These are phyloP conservation scores for Neurospora sp. DNA, from an alignment of 495 filamentous ascomycete genomes.

Conservation along the genomic window DNA sequence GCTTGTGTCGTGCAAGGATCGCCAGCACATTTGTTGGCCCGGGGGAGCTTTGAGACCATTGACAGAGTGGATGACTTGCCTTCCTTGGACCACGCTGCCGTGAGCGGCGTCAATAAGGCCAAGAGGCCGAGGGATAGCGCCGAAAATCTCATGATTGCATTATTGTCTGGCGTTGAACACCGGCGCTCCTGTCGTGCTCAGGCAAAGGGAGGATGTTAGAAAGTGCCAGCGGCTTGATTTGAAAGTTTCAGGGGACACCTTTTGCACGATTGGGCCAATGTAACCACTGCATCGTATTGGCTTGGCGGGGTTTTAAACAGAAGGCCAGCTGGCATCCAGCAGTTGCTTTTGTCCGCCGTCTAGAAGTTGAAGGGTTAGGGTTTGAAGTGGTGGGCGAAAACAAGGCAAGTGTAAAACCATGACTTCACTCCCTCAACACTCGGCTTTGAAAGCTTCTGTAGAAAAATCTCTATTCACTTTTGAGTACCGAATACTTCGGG, in stretches of 20 bases:
- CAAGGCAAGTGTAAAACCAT: background rate
- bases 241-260: background rate
- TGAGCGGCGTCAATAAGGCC: constrained; percentile 48
- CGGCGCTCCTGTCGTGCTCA: background rate
- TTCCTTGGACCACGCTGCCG: constrained; percentile 76
- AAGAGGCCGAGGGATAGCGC: constrained; percentile 45
- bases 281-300: background rate
- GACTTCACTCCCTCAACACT: background rate
- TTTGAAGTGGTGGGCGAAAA: background rate
- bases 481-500: background rate
- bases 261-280: background rate
- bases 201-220: background rate
- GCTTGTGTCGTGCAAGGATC: background rate
- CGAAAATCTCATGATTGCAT: constrained; percentile 43
- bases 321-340: background rate
- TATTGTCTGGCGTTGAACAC: constrained; percentile 3
- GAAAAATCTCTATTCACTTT: background rate
- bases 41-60: background rate
- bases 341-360: background rate
- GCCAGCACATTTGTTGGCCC: background rate
- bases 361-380: background rate
- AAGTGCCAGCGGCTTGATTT: background rate
- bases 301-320: background rate
- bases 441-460: background rate
- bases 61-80: constrained; percentile 43